Base-by-base conservation (phyloP, 2,329 filamentous ascomycete genomes). In the Colletotrichum tropicicola region DNA sequence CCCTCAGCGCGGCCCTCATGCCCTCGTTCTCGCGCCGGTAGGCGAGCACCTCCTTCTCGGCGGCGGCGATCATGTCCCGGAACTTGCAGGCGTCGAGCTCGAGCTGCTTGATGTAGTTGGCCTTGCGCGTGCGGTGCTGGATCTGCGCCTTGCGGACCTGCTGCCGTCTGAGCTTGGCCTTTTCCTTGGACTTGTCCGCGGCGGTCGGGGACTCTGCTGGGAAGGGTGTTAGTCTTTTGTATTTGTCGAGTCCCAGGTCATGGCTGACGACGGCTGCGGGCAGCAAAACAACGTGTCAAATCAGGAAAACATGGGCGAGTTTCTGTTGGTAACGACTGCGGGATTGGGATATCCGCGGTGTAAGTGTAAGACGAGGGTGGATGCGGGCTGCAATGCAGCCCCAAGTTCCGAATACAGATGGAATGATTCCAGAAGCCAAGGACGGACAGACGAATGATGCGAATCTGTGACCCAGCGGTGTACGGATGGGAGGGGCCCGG, bases 111-210 rank as follows among this genome's bases (percentile, higher is more conserved):
- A 83, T 79, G 70, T 87, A 85, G 71, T 86, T 82, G 53, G 82
- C 83, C 70, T 87, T 87, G 70, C 85, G 83, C 72, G 85, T 81
- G 15, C 85, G 83, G 69, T 87, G 85, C 71, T 86, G 80, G 37
- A 82, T 80, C 77, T 87, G 85, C 2, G 85, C 85, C 21, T 78
- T 79, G 3, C 84, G 75, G 54, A 87, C 85, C 67, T 87, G 85
- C 3, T 81, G 80, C 0, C 85, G 80, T 5, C 85, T 81, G 15
- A 77, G 66, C 69, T 82, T 78, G 21, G 81, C 76, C 71, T 84
- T 85, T 56, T 80, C 77, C 69, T 73, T 69, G 3, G 43, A 30
- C n/a, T 30, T 47, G 15, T 65, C 62, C 15, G 57, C 51, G 28
- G 37, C 44, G 39, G 43, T 13, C 15, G 37, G 5, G 5, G 62